Conservation (phyloP, 2,329 filamentous ascomycete species). For the Pseudofabraea citricarpa region DNA sequence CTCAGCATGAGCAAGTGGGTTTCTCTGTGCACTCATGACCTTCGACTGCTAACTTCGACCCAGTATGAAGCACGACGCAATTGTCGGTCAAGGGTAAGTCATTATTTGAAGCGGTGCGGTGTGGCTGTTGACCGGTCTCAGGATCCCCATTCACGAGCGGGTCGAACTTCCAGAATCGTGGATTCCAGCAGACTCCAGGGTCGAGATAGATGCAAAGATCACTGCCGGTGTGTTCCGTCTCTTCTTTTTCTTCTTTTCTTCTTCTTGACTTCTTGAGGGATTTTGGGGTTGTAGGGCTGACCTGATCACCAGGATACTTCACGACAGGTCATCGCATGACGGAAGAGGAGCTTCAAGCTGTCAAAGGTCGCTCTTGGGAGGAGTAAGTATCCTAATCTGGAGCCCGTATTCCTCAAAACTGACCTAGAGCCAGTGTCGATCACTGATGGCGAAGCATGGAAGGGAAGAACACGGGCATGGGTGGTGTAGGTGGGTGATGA, state of each 20-base stretch:
- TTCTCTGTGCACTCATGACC: too few relatives aligned
- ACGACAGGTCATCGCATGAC: conserved; percentile 89
- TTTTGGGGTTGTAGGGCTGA: conserved; percentile 30
- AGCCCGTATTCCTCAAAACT: conserved; percentile 14
- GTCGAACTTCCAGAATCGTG: conserved; percentile 89
- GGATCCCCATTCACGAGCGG: conserved; percentile 81
- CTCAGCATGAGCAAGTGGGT: conserved; percentile 84
- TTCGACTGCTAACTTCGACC: conserved; percentile 17
- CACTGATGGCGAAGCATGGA: conserved; percentile 19
- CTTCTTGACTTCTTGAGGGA: too few relatives aligned
- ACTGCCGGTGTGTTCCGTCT: conserved; percentile 62
- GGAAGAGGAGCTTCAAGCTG: conserved; percentile 75
- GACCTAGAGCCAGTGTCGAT: conserved; percentile 25
- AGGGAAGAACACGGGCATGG: conserved; percentile 2
- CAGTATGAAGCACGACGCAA: conserved; percentile 88
- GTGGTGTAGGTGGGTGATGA: background rate
- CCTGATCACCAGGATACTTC: conserved; percentile 54
- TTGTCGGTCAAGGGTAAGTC: conserved; percentile 69
- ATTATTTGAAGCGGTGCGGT: background rate
- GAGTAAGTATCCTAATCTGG: conserved; percentile 46
- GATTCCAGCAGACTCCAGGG: conserved; percentile 89
- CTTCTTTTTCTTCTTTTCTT: background rate
- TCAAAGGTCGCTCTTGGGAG: conserved; percentile 90
- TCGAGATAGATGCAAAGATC: conserved; percentile 99
- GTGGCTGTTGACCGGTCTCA: conserved; percentile 24